Percentiles rank a stretch among this genome's conserved stretches.
phyloP scores from a whole-genome alignment of 768 basidiomycete species.

The Tricholoma flavovirens region DNA sequence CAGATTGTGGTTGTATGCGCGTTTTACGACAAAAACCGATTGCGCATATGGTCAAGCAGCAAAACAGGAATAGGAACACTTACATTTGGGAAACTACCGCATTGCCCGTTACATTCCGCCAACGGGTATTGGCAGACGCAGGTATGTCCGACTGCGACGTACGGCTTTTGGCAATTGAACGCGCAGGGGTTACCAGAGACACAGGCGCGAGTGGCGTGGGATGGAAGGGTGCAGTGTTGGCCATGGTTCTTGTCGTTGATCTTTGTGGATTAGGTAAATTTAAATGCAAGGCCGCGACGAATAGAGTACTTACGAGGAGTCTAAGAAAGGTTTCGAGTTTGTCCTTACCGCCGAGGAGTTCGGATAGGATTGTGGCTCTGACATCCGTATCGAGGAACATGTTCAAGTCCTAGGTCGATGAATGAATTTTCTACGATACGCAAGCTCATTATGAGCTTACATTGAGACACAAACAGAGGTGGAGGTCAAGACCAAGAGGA shows the following conservation, averaged over 20 bases:
- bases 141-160: conserved; percentile 11
- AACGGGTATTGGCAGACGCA: conserved; percentile 34
- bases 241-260: conserved; percentile 6
- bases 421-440: not conserved
- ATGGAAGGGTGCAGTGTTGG: conserved; percentile 11
- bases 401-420: conserved; percentile 10
- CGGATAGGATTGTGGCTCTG: conserved; percentile 8
- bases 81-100: conserved; percentile 26
- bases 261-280: not conserved
- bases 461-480: conserved; percentile 16
- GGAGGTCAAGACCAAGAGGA: conserved; percentile 11
- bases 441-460: conserved; percentile 3
- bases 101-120: conserved; percentile 36
- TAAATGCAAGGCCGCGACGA: not conserved
- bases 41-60: not conserved
- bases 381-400: conserved; percentile 15
- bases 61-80: conserved; percentile 11
- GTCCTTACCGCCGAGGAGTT: conserved; percentile 14
- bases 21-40: not conserved
- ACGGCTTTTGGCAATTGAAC: conserved; percentile 13
- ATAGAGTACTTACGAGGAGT: conserved; percentile 9
- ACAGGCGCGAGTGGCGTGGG: conserved; percentile 12
- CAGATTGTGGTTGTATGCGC: not conserved
- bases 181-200: conserved; percentile 10
- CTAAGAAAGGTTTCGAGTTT: conserved; percentile 11